Percentiles rank a stretch among this genome's conserved stretches.
These are phyloP conservation scores for Chalara sp. DNA, from an alignment of 2,329 filamentous ascomycete genomes.

Conservation along the genomic window DNA sequence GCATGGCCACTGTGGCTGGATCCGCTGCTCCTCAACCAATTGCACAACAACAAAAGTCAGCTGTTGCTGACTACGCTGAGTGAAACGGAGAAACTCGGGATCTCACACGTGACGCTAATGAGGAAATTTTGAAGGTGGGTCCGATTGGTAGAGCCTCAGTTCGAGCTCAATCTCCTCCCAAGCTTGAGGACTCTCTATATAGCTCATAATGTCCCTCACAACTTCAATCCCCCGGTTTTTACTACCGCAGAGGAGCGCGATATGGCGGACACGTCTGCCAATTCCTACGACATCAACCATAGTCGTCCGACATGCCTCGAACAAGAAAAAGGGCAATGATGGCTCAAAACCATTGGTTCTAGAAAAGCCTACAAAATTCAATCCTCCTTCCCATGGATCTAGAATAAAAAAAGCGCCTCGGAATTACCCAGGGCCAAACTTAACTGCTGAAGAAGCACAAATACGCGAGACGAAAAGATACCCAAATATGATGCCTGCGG, in stretches of 20 bases:
- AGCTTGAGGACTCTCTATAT: too few species aligned
- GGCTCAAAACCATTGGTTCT: conserved; percentile 58
- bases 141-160: too few species aligned
- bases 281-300: conserved; percentile 20
- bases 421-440: conserved; percentile 63
- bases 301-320: conserved; percentile 28
- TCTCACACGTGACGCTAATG: too few species aligned
- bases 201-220: conserved; percentile 28
- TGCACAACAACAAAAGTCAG: too few species aligned
- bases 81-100: too few species aligned
- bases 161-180: too few species aligned
- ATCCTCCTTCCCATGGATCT: conserved; percentile 81
- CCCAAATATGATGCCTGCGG: conserved; percentile 81
- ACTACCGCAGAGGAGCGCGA: conserved; percentile 52
- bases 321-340: conserved; percentile 15
- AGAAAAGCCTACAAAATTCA: conserved; percentile 83
- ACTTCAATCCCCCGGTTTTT: conserved; percentile 59
- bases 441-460: conserved; percentile 58
- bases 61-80: too few species aligned
- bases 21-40: too few species aligned
- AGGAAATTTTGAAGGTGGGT: too few species aligned
- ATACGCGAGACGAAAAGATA: conserved; percentile 68
- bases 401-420: conserved; percentile 53
- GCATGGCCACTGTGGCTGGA: too few species aligned
- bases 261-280: conserved; percentile 39